Base-by-base conservation (phyloP, 305 asterid genomes). In the Rubia tinctorum region DNA sequence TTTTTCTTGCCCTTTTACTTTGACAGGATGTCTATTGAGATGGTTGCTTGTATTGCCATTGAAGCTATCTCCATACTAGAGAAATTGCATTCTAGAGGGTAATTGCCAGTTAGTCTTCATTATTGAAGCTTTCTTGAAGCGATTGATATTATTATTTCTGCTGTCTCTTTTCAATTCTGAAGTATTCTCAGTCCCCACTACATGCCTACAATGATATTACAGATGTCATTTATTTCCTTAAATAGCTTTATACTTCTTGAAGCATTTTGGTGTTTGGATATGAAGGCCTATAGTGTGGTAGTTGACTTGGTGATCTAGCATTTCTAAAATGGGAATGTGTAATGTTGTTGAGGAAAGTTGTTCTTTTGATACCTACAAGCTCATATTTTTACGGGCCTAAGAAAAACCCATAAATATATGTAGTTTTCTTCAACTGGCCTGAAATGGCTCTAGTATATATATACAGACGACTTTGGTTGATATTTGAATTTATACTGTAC, bases 41-140 rank as follows among this genome's bases (percentile, higher is more conserved):
- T 91, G 95, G 97, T 91, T 73, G 91, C 91, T n/a, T 91, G 97
- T 65, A 87, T 90, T 81, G 92, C 96, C 58, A 85, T 90, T 77
- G 95, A 90, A 83, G 90, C 95, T 18, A 86, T 91, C 80, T 91
- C 93, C 78, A 91, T 91, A 85, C 80, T 91, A 76, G 92, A 91
- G 85, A 85, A 91, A 85, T 74, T 91, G 83, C 97, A 91, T 75
- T 86, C 87, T 5, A 87, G 80, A 83, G 97, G 97, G 97, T 91
- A 85, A 81, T 74, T 69, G 8, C 15, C 37, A 22, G 13, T 18
- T 68, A 45, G 12, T 30, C 12, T 42, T 59, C n/a, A 5, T 40
- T 20, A 42, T 60, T 34, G 47, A 20, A 22, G 42, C 20, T 10
- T 44, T 2, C 40, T 23, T 40, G 51, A 65, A 68, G 20, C 15